These are phyloP conservation scores for Phialocephala sp. DNA, from an alignment of 2,329 filamentous ascomycete genomes.

Conservation along the genomic window DNA sequence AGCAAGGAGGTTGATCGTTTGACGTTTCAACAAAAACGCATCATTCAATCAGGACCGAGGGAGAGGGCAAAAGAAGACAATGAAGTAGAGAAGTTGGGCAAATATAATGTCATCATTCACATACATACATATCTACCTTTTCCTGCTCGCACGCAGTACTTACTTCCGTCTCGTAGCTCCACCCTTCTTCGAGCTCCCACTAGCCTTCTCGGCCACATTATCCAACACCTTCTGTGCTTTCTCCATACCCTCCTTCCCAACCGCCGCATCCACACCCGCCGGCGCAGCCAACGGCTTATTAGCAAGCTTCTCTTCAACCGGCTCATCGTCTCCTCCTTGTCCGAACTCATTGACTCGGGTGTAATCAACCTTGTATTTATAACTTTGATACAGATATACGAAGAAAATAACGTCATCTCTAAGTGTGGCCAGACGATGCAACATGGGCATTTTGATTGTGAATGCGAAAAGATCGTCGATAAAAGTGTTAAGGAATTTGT, in stretches of 20 bases:
- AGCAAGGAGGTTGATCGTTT: too few relatives aligned
- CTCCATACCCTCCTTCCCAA: slow-evolving; percentile 43
- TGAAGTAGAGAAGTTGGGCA: not conserved
- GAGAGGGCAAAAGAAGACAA: too few relatives aligned
- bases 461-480: slow-evolving; percentile 99
- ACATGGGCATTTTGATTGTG: slow-evolving; percentile 97
- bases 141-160: slow-evolving; percentile 1
- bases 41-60: too few relatives aligned
- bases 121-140: slow-evolving; percentile 6
- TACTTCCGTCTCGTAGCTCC: slow-evolving; percentile 56
- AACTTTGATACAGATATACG: slow-evolving; percentile 93
- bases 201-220: slow-evolving; percentile 48
- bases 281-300: slow-evolving; percentile 44
- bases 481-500: slow-evolving; percentile 98
- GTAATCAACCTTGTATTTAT: slow-evolving; percentile 91
- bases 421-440: slow-evolving; percentile 90
- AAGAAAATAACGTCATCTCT: slow-evolving; percentile 99
- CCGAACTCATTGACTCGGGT: slow-evolving; percentile 96
- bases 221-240: slow-evolving; percentile 32
- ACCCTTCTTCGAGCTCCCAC: slow-evolving; percentile 54
- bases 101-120: not conserved
- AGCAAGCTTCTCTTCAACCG: slow-evolving; percentile 57
- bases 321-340: slow-evolving; percentile 92
- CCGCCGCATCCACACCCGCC: slow-evolving; percentile 28
- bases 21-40: too few relatives aligned